These are phyloP conservation scores for Trypanosoma grayi DNA, from an alignment of 208 protist genomes.

Conservation along the genomic window DNA sequence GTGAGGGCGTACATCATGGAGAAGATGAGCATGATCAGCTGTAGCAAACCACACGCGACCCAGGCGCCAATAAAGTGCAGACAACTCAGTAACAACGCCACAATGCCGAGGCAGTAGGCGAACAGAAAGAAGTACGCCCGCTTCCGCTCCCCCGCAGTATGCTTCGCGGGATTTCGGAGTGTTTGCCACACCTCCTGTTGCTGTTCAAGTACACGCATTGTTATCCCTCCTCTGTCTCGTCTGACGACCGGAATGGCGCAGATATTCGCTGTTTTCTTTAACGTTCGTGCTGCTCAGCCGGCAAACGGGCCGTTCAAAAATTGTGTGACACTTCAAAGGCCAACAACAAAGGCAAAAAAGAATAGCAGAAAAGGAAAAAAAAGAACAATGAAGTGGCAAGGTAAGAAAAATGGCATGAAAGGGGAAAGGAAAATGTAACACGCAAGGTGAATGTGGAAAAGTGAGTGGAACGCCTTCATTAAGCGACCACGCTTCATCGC, in stretches of 20 bases:
- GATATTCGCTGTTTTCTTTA: no score
- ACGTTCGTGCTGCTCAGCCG: no score
- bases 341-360: slow-evolving; percentile 6
- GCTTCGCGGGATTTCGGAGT: slow-evolving; percentile 52
- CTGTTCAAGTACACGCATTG: slow-evolving; percentile 73
- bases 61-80: slow-evolving; percentile 83
- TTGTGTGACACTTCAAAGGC: no score
- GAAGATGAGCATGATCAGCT: slow-evolving; percentile 70
- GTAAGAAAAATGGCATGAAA: no score
- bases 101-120: slow-evolving; percentile 58
- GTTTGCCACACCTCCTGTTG: slow-evolving; percentile 75
- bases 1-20: slow-evolving; percentile 76
- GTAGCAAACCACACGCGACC: slow-evolving; percentile 51
- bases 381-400: slow-evolving; percentile 1
- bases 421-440: no score
- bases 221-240: no score
- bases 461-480: no score
- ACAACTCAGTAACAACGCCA: slow-evolving; percentile 46
- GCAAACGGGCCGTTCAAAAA: no score
- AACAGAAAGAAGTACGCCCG: slow-evolving; percentile 79
- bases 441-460: no score
- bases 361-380: slow-evolving; percentile 19
- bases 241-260: no score
- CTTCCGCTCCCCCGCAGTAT: slow-evolving; percentile 75
- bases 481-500: no score